Percentiles rank a stretch among this genome's conserved stretches.
phyloP scores from a whole-genome alignment of 1,284 basidiomycete species.

The Amylostereum areolatum region DNA sequence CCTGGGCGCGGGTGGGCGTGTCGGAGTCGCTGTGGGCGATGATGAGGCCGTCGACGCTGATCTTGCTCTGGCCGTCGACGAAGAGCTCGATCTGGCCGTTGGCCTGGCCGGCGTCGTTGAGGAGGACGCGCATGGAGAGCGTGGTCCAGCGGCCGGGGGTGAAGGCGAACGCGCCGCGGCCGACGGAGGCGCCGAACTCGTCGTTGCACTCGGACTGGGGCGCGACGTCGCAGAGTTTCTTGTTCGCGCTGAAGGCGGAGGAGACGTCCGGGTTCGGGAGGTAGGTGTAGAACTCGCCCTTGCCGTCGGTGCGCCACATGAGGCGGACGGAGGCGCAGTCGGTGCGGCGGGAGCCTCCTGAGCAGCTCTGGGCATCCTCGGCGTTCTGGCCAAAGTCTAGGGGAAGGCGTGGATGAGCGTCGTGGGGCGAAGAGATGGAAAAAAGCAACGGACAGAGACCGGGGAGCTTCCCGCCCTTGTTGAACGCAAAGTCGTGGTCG shows the following conservation, averaged over 20 bases:
- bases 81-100: slow-evolving; percentile 53
- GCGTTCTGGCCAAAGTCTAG: slow-evolving; percentile 46
- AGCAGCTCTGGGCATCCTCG: slow-evolving; percentile 38
- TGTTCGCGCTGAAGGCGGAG: slow-evolving; percentile 50
- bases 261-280: slow-evolving; percentile 27
- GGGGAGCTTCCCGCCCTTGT: slow-evolving; percentile 25
- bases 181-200: slow-evolving; percentile 66
- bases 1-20: slow-evolving; percentile 34
- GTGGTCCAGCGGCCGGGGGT: slow-evolving; percentile 55
- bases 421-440: not conserved
- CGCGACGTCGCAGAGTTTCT: slow-evolving; percentile 44
- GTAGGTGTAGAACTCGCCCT: slow-evolving; percentile 57
- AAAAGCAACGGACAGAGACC: slow-evolving; percentile 23
- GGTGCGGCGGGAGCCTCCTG: slow-evolving; percentile 42
- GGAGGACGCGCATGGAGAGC: slow-evolving; percentile 49
- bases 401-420: not conserved
- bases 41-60: slow-evolving; percentile 45
- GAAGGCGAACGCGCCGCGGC: slow-evolving; percentile 67
- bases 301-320: slow-evolving; percentile 48
- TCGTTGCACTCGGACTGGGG: slow-evolving; percentile 53
- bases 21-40: slow-evolving; percentile 38
- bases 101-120: slow-evolving; percentile 60
- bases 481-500: slow-evolving; percentile 40
- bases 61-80: slow-evolving; percentile 51
- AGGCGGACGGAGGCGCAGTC: slow-evolving; percentile 50